Base-by-base conservation (phyloP, 108 stramenopile species). In the Conticribra weissflogii region DNA sequence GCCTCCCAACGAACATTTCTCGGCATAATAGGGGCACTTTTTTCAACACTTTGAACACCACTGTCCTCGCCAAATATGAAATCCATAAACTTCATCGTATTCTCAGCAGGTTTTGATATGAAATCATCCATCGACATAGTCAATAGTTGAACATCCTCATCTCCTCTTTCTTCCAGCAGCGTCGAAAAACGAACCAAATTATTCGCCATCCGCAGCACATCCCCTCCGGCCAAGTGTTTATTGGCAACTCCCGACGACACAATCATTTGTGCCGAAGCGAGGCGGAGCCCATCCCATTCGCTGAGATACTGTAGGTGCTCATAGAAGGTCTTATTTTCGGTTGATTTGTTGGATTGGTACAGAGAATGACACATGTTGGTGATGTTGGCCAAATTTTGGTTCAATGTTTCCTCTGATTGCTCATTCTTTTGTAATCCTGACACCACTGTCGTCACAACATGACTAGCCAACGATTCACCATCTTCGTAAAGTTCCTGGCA, bases 251-350 rank as follows among this genome's bases (percentile, higher is more conserved):
- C 28, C 12, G 71, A 71, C 25, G 71, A 50, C 54, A 52, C 53
- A 27, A 71, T 27, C 71, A 71, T 71, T 54, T 71, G 71, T 3
- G 71, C 71, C 51, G 71, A 60, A 50, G 71, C 71, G 27, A 71
- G 31, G 16, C 60, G 60, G 19, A 71, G 36, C 3, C 61, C 71
- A 44, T 71, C 60, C 0, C 34, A 5, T 28, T 30, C 16, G 22
- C 54, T 41, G 2, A 62, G 53, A 3, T 52, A 30, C 19, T 54
- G 19, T 19, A 71, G 33, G 21, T 71, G 71, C 30, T 71, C 52
- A 14, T 71, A 54, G 31, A 62, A 71, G 46, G 71, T 71, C 14
- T 49, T 47, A 71, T 71, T 61, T 25, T 22, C n/a, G 25, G 32
- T 8, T 0, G 41, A 27, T 30, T 30, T 1, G 19, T 61, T 61